Base-by-base conservation (phyloP, 106 monocot species). In the Allium sativum region DNA sequence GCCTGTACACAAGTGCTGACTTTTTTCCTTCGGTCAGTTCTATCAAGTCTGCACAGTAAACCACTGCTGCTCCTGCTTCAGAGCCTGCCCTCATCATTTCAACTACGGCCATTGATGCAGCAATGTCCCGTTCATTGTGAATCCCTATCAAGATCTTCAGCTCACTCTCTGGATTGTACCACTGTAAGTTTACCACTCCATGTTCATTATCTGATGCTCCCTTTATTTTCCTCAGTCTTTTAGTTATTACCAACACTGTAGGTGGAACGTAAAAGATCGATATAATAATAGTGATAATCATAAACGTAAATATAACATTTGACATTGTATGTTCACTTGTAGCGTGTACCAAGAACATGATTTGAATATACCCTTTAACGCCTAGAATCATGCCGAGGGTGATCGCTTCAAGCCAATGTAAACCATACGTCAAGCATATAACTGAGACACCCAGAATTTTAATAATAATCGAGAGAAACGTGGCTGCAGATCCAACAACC, bases 31-130 rank as follows among this genome's bases (percentile, higher is more conserved):
- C 78, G 0, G 83, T 87, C 65, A 84, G 45, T 68, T 84, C 78
- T 8, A 92, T 61, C 78, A 92, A 75, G 64, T 92, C 92, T 46
- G 76, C 67, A 40, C 81, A 76, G 68, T 87, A 84, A 10, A 79
- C 62, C 4, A 55, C 52, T 31, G 31, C 31, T 53, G 53, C 7
- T 10, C 54, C 21, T 60, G 55, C 7, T 62, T 45, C 56, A 12
- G 42, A 13, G 18, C 77, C 69, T 55, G 59, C 56, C 20, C 81
- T 60, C 50, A 74, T 44, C 19, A 71, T 68, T 66, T 92, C 92
- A 9, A 81, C 57, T 12, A 87, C 21, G 55, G 48, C 55, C 10
- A 79, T 51, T 4, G 76, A 67, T 51, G 71, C 53, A 7, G 75
- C 64, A 40, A 92, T 75, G 56, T 84, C 76, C 1, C 81, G 71